phyloP scores from a whole-genome alignment of 768 basidiomycete species.

The Phallus indusiatus region DNA sequence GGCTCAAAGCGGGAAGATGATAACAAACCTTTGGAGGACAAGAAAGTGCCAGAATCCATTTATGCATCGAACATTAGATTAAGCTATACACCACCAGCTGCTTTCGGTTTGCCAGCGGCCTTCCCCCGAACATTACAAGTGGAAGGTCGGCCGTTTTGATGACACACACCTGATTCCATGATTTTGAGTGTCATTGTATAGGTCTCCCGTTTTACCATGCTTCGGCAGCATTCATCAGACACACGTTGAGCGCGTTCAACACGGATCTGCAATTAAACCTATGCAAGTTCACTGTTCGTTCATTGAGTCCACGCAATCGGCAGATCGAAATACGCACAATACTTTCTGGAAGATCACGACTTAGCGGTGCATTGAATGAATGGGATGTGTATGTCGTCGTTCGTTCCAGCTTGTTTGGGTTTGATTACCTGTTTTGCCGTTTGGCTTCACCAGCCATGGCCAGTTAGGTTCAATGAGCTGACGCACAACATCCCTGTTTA shows the following conservation, averaged over 20 bases:
- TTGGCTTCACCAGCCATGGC: not conserved
- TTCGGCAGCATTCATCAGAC: constrained; percentile 59
- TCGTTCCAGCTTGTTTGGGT: not conserved
- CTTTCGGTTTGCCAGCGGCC: constrained; percentile 44
- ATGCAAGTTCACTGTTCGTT: constrained; percentile 34
- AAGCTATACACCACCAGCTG: constrained; percentile 58
- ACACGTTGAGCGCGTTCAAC: constrained; percentile 69
- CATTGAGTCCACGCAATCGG: constrained; percentile 25
- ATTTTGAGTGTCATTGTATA: constrained; percentile 17
- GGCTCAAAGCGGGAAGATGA: not conserved
- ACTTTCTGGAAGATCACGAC: constrained; percentile 50
- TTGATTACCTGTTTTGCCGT: not conserved
- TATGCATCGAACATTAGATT: constrained; percentile 59
- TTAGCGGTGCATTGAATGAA: constrained; percentile 52
- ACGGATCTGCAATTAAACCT: constrained; percentile 52
- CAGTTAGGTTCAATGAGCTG: not conserved
- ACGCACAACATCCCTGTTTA: constrained; percentile 17
- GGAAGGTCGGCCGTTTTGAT: constrained; percentile 44
- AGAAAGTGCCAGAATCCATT: constrained; percentile 15
- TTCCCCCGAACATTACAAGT: constrained; percentile 61
- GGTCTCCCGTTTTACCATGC: constrained; percentile 67
- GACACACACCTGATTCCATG: not conserved
- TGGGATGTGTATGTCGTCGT: constrained; percentile 59
- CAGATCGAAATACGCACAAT: constrained; percentile 50
- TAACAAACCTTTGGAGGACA: not conserved